phyloP scores from a whole-genome alignment of 2,329 filamentous ascomycete species.

The Canariomyces notabilis region DNA sequence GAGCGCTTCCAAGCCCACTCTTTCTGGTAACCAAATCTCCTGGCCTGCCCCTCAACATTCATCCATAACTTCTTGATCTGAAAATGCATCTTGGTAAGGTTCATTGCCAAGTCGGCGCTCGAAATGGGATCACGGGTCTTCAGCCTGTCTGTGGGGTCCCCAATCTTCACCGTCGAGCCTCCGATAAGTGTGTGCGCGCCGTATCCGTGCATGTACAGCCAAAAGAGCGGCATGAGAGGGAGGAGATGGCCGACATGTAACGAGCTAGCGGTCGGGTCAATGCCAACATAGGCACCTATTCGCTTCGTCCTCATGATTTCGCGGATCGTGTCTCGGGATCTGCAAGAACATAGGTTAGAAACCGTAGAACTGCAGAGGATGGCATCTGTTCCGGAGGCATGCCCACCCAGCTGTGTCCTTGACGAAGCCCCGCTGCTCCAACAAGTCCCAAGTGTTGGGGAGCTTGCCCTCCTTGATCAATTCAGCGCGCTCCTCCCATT shows the following conservation, averaged over 20 bases:
- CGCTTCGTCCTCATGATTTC: slow-evolving; percentile 59
- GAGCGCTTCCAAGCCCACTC: slow-evolving; percentile 62
- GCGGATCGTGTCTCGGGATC: slow-evolving; percentile 46
- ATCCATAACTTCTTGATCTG: slow-evolving; percentile 69
- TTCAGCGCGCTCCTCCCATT: slow-evolving; percentile 46
- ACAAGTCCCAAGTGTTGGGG: slow-evolving; percentile 54
- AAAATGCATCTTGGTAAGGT: slow-evolving; percentile 62
- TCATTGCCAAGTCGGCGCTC: slow-evolving; percentile 52
- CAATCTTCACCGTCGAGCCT: slow-evolving; percentile 70
- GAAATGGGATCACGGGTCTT: slow-evolving; percentile 52
- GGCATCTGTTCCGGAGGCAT: not conserved
- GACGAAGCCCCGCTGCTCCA: slow-evolving; percentile 68
- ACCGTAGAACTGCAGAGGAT: not conserved
- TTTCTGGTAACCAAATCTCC: slow-evolving; percentile 58
- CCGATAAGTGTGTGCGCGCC: slow-evolving; percentile 63
- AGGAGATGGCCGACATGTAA: slow-evolving; percentile 77
- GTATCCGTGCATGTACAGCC: slow-evolving; percentile 75
- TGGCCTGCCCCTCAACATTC: slow-evolving; percentile 64
- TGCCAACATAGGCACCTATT: slow-evolving; percentile 71
- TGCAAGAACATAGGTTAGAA: slow-evolving; percentile 25
- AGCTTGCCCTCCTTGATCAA: slow-evolving; percentile 46
- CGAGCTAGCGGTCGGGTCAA: slow-evolving; percentile 76
- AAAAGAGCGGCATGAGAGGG: slow-evolving; percentile 78
- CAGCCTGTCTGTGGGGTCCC: slow-evolving; percentile 70
- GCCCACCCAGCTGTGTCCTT: slow-evolving; percentile 70